These are phyloP conservation scores for Helotiales sp. DNA, from an alignment of 2,329 filamentous ascomycete genomes.

Conservation along the genomic window DNA sequence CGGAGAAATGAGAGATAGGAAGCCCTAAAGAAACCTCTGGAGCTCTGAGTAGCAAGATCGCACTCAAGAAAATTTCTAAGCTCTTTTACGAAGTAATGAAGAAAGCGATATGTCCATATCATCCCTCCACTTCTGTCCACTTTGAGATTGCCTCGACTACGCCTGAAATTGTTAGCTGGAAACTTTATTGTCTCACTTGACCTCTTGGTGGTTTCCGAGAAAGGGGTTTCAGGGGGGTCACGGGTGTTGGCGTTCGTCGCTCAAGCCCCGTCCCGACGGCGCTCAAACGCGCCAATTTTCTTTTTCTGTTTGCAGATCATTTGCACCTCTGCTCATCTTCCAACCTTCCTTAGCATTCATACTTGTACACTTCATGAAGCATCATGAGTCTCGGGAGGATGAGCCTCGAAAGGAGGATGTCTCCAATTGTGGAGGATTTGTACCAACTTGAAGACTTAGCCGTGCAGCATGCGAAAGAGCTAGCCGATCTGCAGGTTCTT, in stretches of 20 bases:
- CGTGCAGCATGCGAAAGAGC: not conserved
- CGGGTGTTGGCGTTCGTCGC: not conserved
- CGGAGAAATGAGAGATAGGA: no score
- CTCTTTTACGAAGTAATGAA: no score
- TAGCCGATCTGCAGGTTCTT: not conserved
- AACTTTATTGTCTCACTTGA: not conserved
- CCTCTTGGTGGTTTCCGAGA: not conserved
- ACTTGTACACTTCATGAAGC: not conserved
- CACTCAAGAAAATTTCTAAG: no score
- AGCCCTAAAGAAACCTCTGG: no score
- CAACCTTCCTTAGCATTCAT: not conserved
- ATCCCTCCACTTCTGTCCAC: no score
- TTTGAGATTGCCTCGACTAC: not conserved
- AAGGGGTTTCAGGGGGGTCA: not conserved
- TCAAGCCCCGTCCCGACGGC: not conserved
- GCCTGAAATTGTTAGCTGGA: not conserved
- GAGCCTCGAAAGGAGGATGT: not conserved
- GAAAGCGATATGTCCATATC: no score
- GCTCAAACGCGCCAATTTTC: not conserved
- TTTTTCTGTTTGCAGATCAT: not conserved
- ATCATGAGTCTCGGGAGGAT: not conserved
- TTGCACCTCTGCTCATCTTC: not conserved
- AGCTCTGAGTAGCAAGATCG: no score
- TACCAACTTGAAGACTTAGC: not conserved
- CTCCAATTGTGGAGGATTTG: not conserved